Evolutionary conservation across 495 filamentous ascomycete genomes (phyloP).

Genomic region (Evernia prunastri): DNA sequence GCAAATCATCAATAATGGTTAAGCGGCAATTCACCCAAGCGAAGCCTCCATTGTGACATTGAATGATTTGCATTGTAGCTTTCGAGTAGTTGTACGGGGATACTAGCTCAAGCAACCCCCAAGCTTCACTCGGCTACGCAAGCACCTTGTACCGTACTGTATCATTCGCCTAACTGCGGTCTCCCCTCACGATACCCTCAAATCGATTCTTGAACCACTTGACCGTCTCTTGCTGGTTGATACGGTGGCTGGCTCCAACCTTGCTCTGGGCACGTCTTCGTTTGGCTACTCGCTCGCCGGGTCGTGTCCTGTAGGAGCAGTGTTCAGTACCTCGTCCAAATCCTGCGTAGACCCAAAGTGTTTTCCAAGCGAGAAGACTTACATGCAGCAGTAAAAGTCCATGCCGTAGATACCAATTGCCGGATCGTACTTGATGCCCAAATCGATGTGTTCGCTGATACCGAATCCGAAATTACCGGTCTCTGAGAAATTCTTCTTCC

Average conservation of each 20-base stretch:
- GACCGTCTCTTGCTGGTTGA: slow-evolving; percentile 87
- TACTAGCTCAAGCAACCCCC: slow-evolving; percentile 6
- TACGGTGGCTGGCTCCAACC: slow-evolving; percentile 83
- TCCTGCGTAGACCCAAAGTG: not conserved
- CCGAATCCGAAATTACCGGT: slow-evolving; percentile 99
- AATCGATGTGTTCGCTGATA: slow-evolving; percentile 99
- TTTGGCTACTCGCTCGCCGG: slow-evolving; percentile 94
- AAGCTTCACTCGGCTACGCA: not conserved
- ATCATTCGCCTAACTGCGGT: slow-evolving; percentile 8
- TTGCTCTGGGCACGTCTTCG: slow-evolving; percentile 80
- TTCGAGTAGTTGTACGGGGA: not conserved
- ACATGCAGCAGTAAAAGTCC: slow-evolving; percentile 99
- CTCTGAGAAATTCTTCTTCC: slow-evolving; percentile 98
- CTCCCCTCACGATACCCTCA: slow-evolving; percentile 82
- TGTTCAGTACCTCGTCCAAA: slow-evolving; percentile 25
- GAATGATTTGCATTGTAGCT: slow-evolving; percentile 20
- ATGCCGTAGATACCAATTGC: slow-evolving; percentile 99
- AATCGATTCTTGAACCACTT: slow-evolving; percentile 99
- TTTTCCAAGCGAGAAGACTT: slow-evolving; percentile 32
- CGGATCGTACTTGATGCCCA: slow-evolving; percentile 99
- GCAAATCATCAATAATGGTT: slow-evolving; percentile 28
- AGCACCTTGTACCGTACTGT: not conserved
- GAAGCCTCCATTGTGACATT: slow-evolving; percentile 28
- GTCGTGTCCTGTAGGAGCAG: slow-evolving; percentile 61
- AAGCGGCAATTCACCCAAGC: slow-evolving; percentile 29